A percentile compares a stretch with the other conserved stretches of the same genome.
phyloP scores from a whole-genome alignment of 306 rosid genomes.

The Albizia julibrissin region DNA sequence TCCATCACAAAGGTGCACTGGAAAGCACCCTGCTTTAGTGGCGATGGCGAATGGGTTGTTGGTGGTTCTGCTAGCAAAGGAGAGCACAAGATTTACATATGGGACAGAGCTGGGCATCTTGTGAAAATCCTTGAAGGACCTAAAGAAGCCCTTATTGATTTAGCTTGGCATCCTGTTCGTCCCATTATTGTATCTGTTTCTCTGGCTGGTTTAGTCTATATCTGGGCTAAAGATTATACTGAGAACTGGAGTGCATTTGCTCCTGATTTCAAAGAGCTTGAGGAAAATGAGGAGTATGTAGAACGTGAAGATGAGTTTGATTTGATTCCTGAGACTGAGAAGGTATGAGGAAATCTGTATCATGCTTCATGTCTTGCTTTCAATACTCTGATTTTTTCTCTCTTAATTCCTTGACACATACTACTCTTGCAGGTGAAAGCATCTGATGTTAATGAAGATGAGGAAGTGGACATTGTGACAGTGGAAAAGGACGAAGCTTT shows the following conservation, averaged over 20 bases:
- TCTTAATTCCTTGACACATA: neutral
- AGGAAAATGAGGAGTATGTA: slow-evolving; percentile 92
- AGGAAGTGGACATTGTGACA: slow-evolving; percentile 79
- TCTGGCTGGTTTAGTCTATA: slow-evolving; percentile 76
- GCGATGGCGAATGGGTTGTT: slow-evolving; percentile 98
- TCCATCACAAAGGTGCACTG: slow-evolving; percentile 93
- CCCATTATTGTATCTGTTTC: slow-evolving; percentile 97
- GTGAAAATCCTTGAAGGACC: slow-evolving; percentile 99
- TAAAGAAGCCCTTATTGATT: slow-evolving; percentile 92
- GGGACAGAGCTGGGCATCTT: slow-evolving; percentile 98
- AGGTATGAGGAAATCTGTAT: slow-evolving; percentile 50
- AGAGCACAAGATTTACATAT: slow-evolving; percentile 93
- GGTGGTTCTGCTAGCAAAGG: slow-evolving; percentile 99
- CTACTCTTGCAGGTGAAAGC: slow-evolving; percentile 68
- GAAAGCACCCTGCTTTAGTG: slow-evolving; percentile 99
- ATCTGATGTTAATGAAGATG: slow-evolving; percentile 79
- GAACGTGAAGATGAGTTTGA: slow-evolving; percentile 98
- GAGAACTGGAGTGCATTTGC: slow-evolving; percentile 99
- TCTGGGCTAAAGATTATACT: slow-evolving; percentile 98
- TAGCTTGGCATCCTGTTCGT: slow-evolving; percentile 96
- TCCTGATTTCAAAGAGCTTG: slow-evolving; percentile 98
- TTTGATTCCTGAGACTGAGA: slow-evolving; percentile 84
- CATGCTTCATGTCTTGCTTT: neutral
- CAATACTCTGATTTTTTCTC: neutral
- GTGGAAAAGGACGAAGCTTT: slow-evolving; percentile 82